Conservation (phyloP, 495 filamentous ascomycete genomes). For the Tuber brumale region DNA sequence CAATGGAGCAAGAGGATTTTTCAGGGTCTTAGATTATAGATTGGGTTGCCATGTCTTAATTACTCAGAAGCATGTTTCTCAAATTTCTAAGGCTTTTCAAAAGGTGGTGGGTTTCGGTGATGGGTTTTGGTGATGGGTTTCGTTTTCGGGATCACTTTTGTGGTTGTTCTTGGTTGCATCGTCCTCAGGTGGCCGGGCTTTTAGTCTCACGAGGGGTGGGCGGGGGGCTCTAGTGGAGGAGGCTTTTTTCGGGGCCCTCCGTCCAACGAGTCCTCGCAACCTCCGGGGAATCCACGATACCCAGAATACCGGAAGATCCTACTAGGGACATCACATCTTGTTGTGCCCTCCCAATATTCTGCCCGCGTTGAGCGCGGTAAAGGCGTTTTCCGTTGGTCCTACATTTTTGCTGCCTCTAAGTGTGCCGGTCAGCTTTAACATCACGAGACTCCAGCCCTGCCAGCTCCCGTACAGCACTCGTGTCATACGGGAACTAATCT, state of each 20-base stretch:
- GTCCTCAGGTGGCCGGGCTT: not conserved
- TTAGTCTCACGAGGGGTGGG: not conserved
- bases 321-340: not conserved
- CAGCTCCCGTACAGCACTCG: not conserved
- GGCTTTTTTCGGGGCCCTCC: not conserved
- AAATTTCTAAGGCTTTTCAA: not conserved
- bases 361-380: not conserved
- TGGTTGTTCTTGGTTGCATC: not conserved
- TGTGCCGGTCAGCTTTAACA: too few species aligned
- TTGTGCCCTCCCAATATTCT: not conserved
- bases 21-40: not conserved
- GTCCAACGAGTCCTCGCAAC: not conserved
- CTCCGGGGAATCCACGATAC: not conserved
- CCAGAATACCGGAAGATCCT: not conserved
- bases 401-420: not conserved
- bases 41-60: not conserved
- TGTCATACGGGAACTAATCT: not conserved
- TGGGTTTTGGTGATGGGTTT: too few species aligned
- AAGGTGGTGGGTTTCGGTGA: too few species aligned
- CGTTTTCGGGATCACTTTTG: too few species aligned
- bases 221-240: not conserved
- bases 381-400: not conserved
- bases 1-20: not conserved
- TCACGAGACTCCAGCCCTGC: not conserved
- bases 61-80: not conserved